A percentile compares a stretch with the other conserved stretches of the same genome.
Evolutionary conservation across 2,329 filamentous ascomycete genomes (phyloP).

Genomic region (Cladophialophora psammophila): DNA sequence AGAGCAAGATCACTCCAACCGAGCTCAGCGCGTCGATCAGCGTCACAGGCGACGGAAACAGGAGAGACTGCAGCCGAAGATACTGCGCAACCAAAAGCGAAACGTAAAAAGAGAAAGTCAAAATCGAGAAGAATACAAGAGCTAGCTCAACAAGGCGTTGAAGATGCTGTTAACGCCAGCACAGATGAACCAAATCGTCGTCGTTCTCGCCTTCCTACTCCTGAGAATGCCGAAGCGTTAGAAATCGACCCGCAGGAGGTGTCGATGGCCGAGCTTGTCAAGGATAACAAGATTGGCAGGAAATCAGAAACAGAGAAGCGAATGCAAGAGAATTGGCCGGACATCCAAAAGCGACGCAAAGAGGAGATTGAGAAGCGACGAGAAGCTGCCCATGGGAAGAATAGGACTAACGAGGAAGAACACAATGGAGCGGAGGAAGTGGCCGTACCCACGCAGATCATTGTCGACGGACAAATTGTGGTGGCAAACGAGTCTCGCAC

Average conservation of each 20-base stretch:
- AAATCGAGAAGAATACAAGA: constrained; percentile 21
- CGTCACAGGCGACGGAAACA: constrained; percentile 11
- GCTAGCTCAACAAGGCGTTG: constrained; percentile 28
- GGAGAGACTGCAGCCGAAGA: constrained; percentile 10
- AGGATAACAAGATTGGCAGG: constrained; percentile 61
- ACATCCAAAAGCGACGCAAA: constrained; percentile 55
- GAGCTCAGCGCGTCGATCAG: constrained; percentile 12
- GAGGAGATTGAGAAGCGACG: constrained; percentile 47
- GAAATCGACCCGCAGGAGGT: constrained; percentile 62
- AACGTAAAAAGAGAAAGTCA: constrained; percentile 20
- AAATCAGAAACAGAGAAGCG: constrained; percentile 65
- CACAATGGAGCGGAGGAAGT: constrained; percentile 13
- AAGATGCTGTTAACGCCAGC: constrained; percentile 21
- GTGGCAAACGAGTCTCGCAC: constrained; percentile 60
- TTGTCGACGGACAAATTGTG: constrained; percentile 66
- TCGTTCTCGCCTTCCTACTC: constrained; percentile 39
- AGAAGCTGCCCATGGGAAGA: constrained; percentile 39
- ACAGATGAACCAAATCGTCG: constrained; percentile 9
- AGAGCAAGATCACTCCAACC: constrained; percentile 24
- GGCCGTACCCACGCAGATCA: constrained; percentile 57
- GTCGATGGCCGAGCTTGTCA: constrained; percentile 66
- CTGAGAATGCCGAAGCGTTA: constrained; percentile 56
- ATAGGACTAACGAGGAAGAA: constrained; percentile 29
- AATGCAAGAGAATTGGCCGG: constrained; percentile 65
- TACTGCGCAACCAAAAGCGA: neutral